Percentiles rank a stretch among this genome's conserved stretches.
Evolutionary conservation across 495 filamentous ascomycete genomes (phyloP).

Genomic region (Trichodelitschia bisporula): DNA sequence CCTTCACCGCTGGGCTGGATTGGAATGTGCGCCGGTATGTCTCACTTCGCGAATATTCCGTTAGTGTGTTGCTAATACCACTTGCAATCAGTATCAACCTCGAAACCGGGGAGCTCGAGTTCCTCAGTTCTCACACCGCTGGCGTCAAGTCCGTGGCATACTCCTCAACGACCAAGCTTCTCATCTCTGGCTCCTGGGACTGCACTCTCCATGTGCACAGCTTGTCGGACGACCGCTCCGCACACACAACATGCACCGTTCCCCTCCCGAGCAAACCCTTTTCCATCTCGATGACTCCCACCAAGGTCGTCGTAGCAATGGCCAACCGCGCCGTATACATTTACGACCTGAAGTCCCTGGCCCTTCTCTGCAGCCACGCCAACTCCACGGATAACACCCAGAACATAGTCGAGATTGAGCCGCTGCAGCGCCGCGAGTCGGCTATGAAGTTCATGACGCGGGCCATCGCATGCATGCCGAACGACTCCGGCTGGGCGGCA

Average conservation of each 20-base stretch:
- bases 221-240: conserved; percentile 12
- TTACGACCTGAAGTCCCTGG: conserved; percentile 59
- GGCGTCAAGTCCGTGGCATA: conserved; percentile 69
- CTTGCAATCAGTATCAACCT: conserved; percentile 46
- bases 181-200: conserved; percentile 89
- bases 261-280: conserved; percentile 64
- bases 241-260: conserved; percentile 25
- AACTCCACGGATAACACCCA: conserved; percentile 10
- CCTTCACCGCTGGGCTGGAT: conserved; percentile 69
- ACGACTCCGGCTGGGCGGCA: conserved; percentile 74
- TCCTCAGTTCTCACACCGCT: conserved; percentile 51
- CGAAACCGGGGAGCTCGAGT: conserved; percentile 39
- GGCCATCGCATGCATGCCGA: conserved; percentile 88
- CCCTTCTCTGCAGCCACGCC: conserved; percentile 25
- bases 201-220: conserved; percentile 65
- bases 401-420: conserved; percentile 33
- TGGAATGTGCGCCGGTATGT: conserved; percentile 53
- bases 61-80: background rate
- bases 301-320: conserved; percentile 86
- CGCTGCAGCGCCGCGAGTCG: conserved; percentile 77
- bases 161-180: conserved; percentile 44
- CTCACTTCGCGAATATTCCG: conserved; percentile 1
- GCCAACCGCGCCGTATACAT: conserved; percentile 75
- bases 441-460: conserved; percentile 89
- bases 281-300: conserved; percentile 53